phyloP scores from a whole-genome alignment of 2,329 filamentous ascomycete genomes.

The Cladosporium sp. region DNA sequence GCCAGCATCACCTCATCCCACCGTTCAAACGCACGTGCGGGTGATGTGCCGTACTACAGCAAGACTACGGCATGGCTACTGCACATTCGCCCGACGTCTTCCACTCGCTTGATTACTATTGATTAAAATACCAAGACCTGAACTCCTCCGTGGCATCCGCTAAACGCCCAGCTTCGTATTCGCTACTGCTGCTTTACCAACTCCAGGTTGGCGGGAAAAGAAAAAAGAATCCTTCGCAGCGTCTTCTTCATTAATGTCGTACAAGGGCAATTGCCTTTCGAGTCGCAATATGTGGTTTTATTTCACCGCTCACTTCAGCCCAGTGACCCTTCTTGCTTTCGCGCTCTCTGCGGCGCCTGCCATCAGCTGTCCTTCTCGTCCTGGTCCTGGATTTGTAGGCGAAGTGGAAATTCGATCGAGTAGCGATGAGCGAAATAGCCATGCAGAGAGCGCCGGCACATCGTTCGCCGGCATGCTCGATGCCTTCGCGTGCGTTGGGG shows the following conservation, averaged over 20 bases:
- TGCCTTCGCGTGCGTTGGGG: background rate
- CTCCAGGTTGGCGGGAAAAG: no score
- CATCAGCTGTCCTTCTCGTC: constrained; percentile 2
- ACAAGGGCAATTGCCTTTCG: background rate
- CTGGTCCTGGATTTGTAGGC: background rate
- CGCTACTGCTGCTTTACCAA: background rate
- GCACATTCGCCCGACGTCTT: constrained; percentile 3
- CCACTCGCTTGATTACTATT: constrained; percentile 4
- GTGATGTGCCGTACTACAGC: background rate
- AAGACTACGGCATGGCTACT: constrained; percentile 4
- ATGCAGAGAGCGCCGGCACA: background rate
- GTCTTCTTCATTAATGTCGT: background rate
- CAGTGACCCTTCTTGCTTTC: constrained; percentile 4
- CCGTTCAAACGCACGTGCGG: constrained; percentile 4
- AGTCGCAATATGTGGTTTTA: background rate
- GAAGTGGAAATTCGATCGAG: background rate
- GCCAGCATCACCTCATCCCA: background rate
- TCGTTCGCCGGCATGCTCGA: background rate
- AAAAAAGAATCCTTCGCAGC: background rate
- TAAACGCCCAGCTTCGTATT: no score
- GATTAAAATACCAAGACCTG: background rate
- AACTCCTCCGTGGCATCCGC: background rate
- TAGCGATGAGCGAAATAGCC: constrained; percentile 1
- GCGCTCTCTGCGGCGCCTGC: constrained; percentile 5
- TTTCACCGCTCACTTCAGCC: background rate